phyloP scores from a whole-genome alignment of 257 asterid species.

The Nicotiana tabacum region DNA sequence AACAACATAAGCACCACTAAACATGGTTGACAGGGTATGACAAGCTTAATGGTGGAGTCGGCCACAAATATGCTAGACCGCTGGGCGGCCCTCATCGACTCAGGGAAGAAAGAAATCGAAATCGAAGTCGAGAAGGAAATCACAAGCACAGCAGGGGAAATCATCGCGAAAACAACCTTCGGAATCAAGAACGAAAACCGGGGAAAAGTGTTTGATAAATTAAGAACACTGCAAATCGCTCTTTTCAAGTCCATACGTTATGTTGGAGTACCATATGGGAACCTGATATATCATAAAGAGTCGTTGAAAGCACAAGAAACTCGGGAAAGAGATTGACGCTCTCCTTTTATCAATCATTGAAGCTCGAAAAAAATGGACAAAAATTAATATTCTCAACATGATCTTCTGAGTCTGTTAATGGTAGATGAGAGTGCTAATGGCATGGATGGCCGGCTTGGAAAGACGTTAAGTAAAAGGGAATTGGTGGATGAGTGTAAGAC shows the following conservation, averaged over 20 bases:
- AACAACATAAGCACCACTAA: no score
- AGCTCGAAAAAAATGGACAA: slow-evolving; percentile 17
- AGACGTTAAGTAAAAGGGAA: slow-evolving; percentile 40
- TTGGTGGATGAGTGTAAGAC: slow-evolving; percentile 87
- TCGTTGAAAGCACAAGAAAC: slow-evolving; percentile 37
- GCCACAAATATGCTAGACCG: slow-evolving; percentile 51
- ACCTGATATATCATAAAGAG: slow-evolving; percentile 41
- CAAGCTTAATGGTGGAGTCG: slow-evolving; percentile 67
- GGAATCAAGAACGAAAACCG: slow-evolving; percentile 61
- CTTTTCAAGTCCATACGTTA: slow-evolving; percentile 64
- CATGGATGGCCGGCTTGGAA: background rate
- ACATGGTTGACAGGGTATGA: slow-evolving; percentile 45
- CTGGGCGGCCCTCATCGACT: slow-evolving; percentile 39
- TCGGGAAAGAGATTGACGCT: slow-evolving; percentile 58
- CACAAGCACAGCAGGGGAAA: slow-evolving; percentile 61
- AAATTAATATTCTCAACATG: slow-evolving; percentile 18
- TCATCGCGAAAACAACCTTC: slow-evolving; percentile 65
- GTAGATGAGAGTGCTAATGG: slow-evolving; percentile 23
- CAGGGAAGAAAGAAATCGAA: slow-evolving; percentile 54
- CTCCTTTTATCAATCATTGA: slow-evolving; percentile 42
- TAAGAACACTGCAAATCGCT: slow-evolving; percentile 56
- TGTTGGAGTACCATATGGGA: slow-evolving; percentile 77
- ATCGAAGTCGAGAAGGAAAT: slow-evolving; percentile 72
- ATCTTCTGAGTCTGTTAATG: slow-evolving; percentile 50
- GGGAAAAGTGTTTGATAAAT: slow-evolving; percentile 48